Conservation (phyloP, 768 basidiomycete species). For the Pilatotrama ljubarskyi region DNA sequence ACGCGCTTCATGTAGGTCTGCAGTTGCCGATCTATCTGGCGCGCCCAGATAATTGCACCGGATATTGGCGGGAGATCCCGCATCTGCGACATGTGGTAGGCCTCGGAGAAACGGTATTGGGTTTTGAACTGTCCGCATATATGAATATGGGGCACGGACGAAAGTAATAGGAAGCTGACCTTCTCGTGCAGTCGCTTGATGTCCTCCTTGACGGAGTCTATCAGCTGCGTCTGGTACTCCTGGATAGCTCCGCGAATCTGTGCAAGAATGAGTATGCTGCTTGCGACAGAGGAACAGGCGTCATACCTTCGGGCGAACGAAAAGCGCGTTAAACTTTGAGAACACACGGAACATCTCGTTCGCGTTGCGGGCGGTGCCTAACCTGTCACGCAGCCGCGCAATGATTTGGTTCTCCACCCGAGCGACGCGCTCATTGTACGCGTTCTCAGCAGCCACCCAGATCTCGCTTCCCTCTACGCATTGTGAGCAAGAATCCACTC, state of each 20-base stretch:
- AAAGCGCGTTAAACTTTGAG: conserved; percentile 96
- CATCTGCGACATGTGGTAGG: conserved; percentile 98
- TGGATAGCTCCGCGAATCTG: conserved; percentile 97
- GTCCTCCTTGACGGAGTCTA: conserved; percentile 98
- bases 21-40: conserved; percentile 97
- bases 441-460: conserved; percentile 96
- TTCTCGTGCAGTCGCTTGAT: conserved; percentile 95
- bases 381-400: conserved; percentile 82
- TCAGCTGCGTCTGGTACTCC: conserved; percentile 98
- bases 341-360: conserved; percentile 99
- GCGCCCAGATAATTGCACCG: conserved; percentile 97
- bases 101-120: conserved; percentile 93
- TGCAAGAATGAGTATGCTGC: neutral
- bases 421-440: conserved; percentile 96
- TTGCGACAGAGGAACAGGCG: neutral
- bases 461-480: conserved; percentile 90
- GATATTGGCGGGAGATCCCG: conserved; percentile 98
- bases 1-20: conserved; percentile 98
- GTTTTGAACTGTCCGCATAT: conserved; percentile 73
- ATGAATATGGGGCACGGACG: neutral
- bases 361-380: conserved; percentile 94
- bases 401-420: conserved; percentile 99
- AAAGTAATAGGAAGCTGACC: conserved; percentile 36
- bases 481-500: neutral
- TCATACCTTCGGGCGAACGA: conserved; percentile 89